Base-by-base conservation (phyloP, 345 rosid genomes). In the Turritis glabra region DNA sequence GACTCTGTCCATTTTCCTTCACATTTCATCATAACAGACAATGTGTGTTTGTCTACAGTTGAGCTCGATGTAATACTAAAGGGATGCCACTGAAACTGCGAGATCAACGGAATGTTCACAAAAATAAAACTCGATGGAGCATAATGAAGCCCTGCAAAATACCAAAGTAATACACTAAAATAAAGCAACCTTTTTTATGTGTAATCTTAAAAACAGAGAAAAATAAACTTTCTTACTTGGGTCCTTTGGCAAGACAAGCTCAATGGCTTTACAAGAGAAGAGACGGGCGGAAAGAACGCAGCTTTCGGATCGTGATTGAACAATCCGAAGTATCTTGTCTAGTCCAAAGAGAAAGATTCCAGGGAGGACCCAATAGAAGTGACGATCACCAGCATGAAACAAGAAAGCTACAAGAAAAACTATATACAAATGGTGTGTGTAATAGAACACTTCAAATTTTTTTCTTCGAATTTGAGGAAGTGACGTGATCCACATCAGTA, bases 341-440 rank as follows among this genome's bases (percentile, higher is more conserved):
- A 92, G 81, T 55, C 86, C 86, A 46, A 87, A 92, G 67, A 90
- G 88, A 70, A 92, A 92, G 58, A 92, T 72, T 14, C 96, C 97
- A 37, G 90, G 83, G 60, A 93, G 81, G 38, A 90, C 83, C 71
- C 71, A 67, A 44, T 90, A 93, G 77, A 90, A 87, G 79, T 93
- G 98, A 30, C 97, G 80, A 76, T 93, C 97, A 57, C 97, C 98
- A 12, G 79, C 88, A 82, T 93, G 98, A 74, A 93, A 84, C 86
- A 93, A 67, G 88, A 85, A 93, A 71, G 86, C 79, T 37, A 86
- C 70, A 47, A 93, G 75, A 82, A 93, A 93, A 43, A 86, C 25
- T 21, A 81, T 66, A 83, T 90, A 90, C 29, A 90, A 78, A 78
- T 92, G 97, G 77, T 92, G 98, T 1, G 88, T 84, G 77, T 81